These are phyloP conservation scores for Wickerhamomyces tratensis DNA, from an alignment of 805 yeast genomes.

Conservation along the genomic window DNA sequence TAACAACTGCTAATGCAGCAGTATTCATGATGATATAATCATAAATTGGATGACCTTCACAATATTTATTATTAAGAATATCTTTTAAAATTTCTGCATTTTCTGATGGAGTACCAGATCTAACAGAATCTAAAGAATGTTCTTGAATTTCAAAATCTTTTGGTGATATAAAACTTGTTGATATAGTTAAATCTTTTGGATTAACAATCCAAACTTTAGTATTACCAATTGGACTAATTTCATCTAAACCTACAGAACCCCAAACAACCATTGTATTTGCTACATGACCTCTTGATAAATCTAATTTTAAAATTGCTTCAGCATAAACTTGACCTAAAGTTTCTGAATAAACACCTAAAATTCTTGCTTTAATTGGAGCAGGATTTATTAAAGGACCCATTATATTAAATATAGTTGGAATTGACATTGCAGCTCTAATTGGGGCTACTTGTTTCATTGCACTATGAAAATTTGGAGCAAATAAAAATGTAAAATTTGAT, in stretches of 20 bases:
- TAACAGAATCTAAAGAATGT: constrained; percentile 58
- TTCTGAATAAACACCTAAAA: constrained; percentile 84
- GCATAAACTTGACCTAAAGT: constrained; percentile 78
- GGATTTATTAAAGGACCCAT: constrained; percentile 94
- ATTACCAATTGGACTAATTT: constrained; percentile 81
- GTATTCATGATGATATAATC: constrained; percentile 90
- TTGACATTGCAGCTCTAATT: constrained; percentile 68
- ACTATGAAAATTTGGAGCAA: constrained; percentile 92
- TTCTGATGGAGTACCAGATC: constrained; percentile 79
- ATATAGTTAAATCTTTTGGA: constrained; percentile 30
- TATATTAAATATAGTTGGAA: constrained; percentile 90
- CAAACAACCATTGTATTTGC: constrained; percentile 74
- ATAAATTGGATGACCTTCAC: constrained; percentile 52
- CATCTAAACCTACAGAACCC: constrained; percentile 90
- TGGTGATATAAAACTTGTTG: constrained; percentile 46
- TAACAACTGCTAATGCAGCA: constrained; percentile 76
- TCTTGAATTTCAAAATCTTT: constrained; percentile 72
- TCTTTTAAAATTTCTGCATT: constrained; percentile 54
- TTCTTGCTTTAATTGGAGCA: constrained; percentile 66
- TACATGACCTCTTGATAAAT: constrained; percentile 32
- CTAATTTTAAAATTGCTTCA: constrained; percentile 61
- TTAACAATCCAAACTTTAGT: constrained; percentile 73
- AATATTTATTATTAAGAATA: constrained; percentile 29
- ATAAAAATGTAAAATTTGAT: constrained; percentile 53
- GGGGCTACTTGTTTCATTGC: constrained; percentile 81